Evolutionary conservation across 2,329 filamentous ascomycete species (phyloP), one percentile per base, ranked within the genome.

Genomic region (Dryadomyces sulphureus): DNA sequence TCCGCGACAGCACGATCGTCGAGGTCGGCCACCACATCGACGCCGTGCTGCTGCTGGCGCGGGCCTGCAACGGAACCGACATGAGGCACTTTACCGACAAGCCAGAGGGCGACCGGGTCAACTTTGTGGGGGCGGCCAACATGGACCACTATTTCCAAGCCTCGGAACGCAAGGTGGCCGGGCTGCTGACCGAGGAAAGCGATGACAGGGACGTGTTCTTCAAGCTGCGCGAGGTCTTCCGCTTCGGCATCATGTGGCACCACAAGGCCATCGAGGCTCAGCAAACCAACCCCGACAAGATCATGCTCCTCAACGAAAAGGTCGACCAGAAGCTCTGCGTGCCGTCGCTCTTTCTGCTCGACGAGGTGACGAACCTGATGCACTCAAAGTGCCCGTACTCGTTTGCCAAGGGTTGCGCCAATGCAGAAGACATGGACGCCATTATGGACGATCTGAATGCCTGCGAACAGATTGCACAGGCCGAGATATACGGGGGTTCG

Each of bases 11-110:
- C 17, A 52, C 49, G 17, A 49, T 53, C 32, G 17, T 52, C 11
- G 53, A 54, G 25, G 32, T 52, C 32, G 49, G 49, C 35, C 47
- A 45, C 20, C 50, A 54, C 38, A 41, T 54, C 9, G 52, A 55
- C 20, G 45, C 49, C 14, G n/a, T 54, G 14, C 42, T 54, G 1
- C 19, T 53, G 1, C 50, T 54, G 2, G 41, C 47, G 17, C 52
- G 52, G 5, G 44, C 45, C 32, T 40, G 42, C 8, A 35, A 53
- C 20, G 48, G 47, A 2, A 39, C 42, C 17, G 38, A 52, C 24
- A 50, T 52, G 20, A 24, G 30, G 12, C 46, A 34, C 17, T 48
- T 54, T 27, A 17, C 27, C 8, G 41, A 21, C 25, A 9, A 20
- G 8, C 4, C 34, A 8, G 43, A 32, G 7, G 24, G 17, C 16